Evolutionary conservation across 2,329 filamentous ascomycete species (phyloP).

Genomic region (Stagonosporopsis chrysanthemi): DNA sequence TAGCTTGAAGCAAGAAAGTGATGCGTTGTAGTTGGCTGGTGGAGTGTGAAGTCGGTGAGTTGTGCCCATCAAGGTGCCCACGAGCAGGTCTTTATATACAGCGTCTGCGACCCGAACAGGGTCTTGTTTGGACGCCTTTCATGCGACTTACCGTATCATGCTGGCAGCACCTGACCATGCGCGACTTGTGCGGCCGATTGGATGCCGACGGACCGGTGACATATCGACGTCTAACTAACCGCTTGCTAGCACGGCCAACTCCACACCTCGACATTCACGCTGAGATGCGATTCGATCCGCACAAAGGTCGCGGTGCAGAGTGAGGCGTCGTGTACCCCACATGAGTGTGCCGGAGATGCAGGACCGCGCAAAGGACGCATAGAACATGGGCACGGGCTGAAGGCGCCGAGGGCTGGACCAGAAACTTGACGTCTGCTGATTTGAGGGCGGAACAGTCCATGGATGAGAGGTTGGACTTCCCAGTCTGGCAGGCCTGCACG

Average conservation of each 20-base stretch:
- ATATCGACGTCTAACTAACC: slow-evolving; percentile 14
- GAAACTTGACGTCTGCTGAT: neutral
- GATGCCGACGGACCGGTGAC: slow-evolving; percentile 15
- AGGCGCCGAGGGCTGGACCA: neutral
- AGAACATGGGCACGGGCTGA: neutral
- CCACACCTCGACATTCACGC: slow-evolving; percentile 7
- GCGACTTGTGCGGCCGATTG: slow-evolving; percentile 19
- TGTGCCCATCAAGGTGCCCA: slow-evolving; percentile 37
- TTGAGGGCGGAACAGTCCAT: neutral
- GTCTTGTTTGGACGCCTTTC: neutral
- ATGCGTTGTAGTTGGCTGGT: slow-evolving; percentile 15
- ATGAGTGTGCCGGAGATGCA: slow-evolving; percentile 4
- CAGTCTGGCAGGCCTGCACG: slow-evolving; percentile 2
- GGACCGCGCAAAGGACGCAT: neutral
- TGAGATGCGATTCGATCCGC: slow-evolving; percentile 12
- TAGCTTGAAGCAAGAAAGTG: slow-evolving; percentile 11
- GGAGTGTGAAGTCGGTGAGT: slow-evolving; percentile 15
- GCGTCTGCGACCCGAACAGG: neutral
- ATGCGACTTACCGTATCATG: neutral
- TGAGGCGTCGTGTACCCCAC: slow-evolving; percentile 14
- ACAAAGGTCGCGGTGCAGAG: slow-evolving; percentile 10
- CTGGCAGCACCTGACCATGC: slow-evolving; percentile 15
- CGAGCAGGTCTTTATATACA: slow-evolving; percentile 26
- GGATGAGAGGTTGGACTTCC: neutral
- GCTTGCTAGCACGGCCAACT: slow-evolving; percentile 3